Evolutionary conservation across 2,329 filamentous ascomycete species (phyloP), one percentile per base, ranked within the genome.

Genomic region (Camillea tinctor): DNA sequence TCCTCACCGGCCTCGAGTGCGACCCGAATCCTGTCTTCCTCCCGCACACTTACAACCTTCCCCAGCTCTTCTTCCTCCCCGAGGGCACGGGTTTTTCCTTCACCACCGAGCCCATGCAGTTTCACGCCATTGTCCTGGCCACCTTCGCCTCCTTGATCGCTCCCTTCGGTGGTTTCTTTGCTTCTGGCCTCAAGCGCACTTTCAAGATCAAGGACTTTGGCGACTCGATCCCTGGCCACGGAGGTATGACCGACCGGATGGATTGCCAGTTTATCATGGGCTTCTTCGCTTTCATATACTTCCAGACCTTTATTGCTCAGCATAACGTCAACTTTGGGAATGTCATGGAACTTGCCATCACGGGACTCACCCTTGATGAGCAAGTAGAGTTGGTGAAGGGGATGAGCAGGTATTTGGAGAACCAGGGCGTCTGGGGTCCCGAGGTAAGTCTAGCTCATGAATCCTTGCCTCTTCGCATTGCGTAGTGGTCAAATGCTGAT

Each of bases 151-250:
- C 94, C 3, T 84, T 99, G 44, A 97, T 99, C 69, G 95, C 95
- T 8, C 95, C 95, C 2, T 99, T 99, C 71, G 95, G 95, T 59
- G 95, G 95, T 26, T 99, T 99, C 84, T 99, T 99, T 74, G 95
- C 95, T 4, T 97, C 93, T 2, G 95, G 95, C 0, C 84, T 99
- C 60, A 99, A 99, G 85, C 91, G 95, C 26, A 97, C 94, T 3
- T 99, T 99, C 81, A 98, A 99, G 81, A 96, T 99, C 83, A 99
- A 99, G 83, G 95, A 99, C 79, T 99, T 99, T 79, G 95, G 95
- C 68, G 92, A 99, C 77, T 96, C 93, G 1, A 99, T 99, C 68
- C 95, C 95, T 1, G 95, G 95, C 21, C 95, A 99, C 71, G 95
- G 95, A 62, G 95, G 95, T 68, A 98, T 99, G 80, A 99, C 95